Conservation (phyloP, 176 grass and related monocot genomes). For the Lolium perenne region DNA sequence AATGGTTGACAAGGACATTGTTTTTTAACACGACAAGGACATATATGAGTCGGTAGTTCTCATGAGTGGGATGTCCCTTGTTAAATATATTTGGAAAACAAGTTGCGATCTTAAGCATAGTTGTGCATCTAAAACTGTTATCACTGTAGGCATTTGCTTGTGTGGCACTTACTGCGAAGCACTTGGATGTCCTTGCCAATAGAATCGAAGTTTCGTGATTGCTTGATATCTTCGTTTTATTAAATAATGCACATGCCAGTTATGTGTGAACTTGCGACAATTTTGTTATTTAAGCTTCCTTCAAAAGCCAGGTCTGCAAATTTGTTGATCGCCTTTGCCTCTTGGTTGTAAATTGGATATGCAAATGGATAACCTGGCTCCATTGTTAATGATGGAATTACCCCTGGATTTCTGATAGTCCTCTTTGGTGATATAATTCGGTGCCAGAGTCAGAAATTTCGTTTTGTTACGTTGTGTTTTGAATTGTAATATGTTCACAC, state of each 20-base stretch:
- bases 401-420: background rate
- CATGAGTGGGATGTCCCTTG: too few species aligned
- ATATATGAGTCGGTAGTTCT: too few species aligned
- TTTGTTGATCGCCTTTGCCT: background rate
- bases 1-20: background rate
- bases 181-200: background rate
- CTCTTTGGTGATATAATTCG: background rate
- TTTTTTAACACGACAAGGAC: too few species aligned
- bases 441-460: background rate
- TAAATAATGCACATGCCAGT: background rate
- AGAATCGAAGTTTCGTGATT: background rate
- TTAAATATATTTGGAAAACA: too few species aligned
- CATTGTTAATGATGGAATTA: background rate
- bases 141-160: background rate
- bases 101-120: background rate
- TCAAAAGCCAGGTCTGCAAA: background rate
- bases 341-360: background rate
- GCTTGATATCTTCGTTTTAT: background rate
- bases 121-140: background rate
- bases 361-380: background rate
- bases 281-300: background rate
- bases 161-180: background rate
- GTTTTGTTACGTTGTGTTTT: background rate
- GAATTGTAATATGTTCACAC: background rate
- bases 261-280: background rate